A percentile compares a stretch with the other conserved stretches of the same genome.
These are phyloP conservation scores for Starmerella tilneyi DNA, from an alignment of 805 yeast species.

Conservation along the genomic window DNA sequence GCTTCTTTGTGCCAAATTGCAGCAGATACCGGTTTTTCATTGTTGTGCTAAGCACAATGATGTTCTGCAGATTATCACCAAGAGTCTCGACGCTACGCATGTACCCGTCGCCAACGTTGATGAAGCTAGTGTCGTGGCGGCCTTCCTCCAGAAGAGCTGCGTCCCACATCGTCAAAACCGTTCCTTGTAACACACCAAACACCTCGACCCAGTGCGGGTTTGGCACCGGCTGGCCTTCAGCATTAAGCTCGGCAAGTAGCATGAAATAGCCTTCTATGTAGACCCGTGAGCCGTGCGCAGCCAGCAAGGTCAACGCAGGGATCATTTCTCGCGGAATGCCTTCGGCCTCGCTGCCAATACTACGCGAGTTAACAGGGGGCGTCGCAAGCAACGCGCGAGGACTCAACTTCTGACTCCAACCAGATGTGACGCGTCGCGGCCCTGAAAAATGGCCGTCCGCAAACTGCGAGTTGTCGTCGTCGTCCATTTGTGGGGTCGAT, in stretches of 20 bases:
- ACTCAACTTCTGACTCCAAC: background rate
- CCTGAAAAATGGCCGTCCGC: background rate
- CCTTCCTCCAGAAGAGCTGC: conserved; percentile 42
- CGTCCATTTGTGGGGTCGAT: conserved; percentile 5
- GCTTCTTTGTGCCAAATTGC: conserved; percentile 59
- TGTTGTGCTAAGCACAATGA: conserved; percentile 84
- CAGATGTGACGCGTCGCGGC: background rate
- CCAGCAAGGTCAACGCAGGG: conserved; percentile 60
- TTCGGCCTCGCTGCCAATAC: conserved; percentile 13
- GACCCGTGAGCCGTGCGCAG: conserved; percentile 57
- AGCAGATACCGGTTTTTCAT: conserved; percentile 76
- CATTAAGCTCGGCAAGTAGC: conserved; percentile 37
- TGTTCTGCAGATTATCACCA: conserved; percentile 60
- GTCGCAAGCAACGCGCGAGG: conserved; percentile 13
- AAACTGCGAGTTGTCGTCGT: background rate
- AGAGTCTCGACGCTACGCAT: conserved; percentile 60
- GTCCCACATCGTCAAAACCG: conserved; percentile 88
- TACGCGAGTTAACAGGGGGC: conserved; percentile 7
- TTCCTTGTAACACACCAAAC: conserved; percentile 82
- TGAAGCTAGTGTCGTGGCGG: conserved; percentile 66
- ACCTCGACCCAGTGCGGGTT: conserved; percentile 86
- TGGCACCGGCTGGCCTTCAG: conserved; percentile 72
- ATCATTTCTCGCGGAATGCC: conserved; percentile 52
- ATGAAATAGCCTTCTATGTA: conserved; percentile 48
- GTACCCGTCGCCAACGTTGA: conserved; percentile 83